Evolutionary conservation across 2,329 filamentous ascomycete species (phyloP).

Genomic region (Epichloe festucae): DNA sequence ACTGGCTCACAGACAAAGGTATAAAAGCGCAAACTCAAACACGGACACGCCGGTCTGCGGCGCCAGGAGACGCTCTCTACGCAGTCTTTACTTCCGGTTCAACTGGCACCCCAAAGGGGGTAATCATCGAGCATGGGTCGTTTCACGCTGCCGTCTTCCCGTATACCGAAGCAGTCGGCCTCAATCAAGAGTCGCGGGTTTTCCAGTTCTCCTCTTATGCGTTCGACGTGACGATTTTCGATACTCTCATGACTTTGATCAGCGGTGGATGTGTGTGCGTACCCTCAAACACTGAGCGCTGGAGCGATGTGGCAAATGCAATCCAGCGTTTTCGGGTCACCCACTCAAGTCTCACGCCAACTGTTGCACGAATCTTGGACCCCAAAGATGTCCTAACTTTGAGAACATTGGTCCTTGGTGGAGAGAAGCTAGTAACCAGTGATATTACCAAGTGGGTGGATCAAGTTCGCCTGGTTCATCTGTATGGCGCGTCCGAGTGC

Average conservation of each 20-base stretch:
- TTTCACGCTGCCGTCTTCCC: neutral
- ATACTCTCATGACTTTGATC: slow-evolving; percentile 9
- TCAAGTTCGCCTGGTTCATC: neutral
- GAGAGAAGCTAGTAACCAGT: neutral
- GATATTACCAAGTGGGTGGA: neutral
- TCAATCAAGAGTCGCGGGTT: neutral
- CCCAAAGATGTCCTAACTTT: slow-evolving; percentile 1
- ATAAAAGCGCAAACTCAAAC: neutral
- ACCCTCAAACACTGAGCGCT: slow-evolving; percentile 8
- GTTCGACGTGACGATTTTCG: slow-evolving; percentile 10
- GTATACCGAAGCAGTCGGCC: neutral
- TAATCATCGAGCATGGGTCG: neutral
- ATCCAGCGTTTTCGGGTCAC: slow-evolving; percentile 5
- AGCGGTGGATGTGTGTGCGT: slow-evolving; percentile 11
- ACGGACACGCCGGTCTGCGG: too few relatives aligned
- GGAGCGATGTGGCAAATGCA: slow-evolving; percentile 7
- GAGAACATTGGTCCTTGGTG: slow-evolving; percentile 2
- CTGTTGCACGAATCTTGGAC: slow-evolving; percentile 5
- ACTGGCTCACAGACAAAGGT: too few relatives aligned
- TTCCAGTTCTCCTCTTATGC: slow-evolving; percentile 11
- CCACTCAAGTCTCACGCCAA: slow-evolving; percentile 6
- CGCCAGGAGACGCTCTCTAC: neutral
- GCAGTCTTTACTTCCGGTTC: neutral
- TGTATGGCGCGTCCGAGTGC: slow-evolving; percentile 1
- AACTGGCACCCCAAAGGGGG: neutral